These are phyloP conservation scores for Globisporangium barbulae DNA, from an alignment of 352 stramenopile genomes.

Conservation along the genomic window DNA sequence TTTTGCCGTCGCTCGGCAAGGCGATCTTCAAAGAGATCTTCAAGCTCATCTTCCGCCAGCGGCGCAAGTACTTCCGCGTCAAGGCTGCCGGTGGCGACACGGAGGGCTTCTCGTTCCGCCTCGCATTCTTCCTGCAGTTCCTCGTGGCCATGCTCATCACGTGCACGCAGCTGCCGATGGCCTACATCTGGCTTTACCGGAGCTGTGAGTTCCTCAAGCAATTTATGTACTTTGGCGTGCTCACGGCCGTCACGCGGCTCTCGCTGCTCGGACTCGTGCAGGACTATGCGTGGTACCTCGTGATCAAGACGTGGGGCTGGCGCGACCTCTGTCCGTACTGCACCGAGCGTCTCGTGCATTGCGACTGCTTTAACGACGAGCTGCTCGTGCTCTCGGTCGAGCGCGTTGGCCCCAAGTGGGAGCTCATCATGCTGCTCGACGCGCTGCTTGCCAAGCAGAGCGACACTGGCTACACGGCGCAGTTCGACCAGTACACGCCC, in stretches of 20 bases:
- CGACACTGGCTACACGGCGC: conserved; percentile 29
- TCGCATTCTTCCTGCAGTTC: conserved; percentile 55
- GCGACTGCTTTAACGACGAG: conserved; percentile 73
- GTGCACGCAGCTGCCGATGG: conserved; percentile 45
- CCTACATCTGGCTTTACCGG: conserved; percentile 66
- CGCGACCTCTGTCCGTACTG: conserved; percentile 62
- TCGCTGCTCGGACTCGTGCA: conserved; percentile 47
- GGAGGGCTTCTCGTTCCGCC: conserved; percentile 45
- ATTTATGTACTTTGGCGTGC: conserved; percentile 64
- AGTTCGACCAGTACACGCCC: conserved; percentile 53
- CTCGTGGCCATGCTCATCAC: conserved; percentile 50
- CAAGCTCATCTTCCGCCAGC: conserved; percentile 70
- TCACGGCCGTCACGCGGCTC: conserved; percentile 55
- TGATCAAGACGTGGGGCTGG: conserved; percentile 59
- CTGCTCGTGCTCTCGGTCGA: conserved; percentile 56
- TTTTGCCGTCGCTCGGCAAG: conserved; percentile 57
- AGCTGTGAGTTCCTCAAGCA: conserved; percentile 61
- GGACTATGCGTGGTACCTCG: conserved; percentile 51
- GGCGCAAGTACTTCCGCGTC: conserved; percentile 62
- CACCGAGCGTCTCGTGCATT: conserved; percentile 56
- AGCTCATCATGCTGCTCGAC: conserved; percentile 58
- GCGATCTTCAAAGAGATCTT: conserved; percentile 75
- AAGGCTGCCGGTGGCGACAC: conserved; percentile 42
- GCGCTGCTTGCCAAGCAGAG: conserved; percentile 38
- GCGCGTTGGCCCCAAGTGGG: conserved; percentile 59